Base-by-base conservation (phyloP, 768 basidiomycete genomes). In the Cantharellus cinnabarinus region DNA sequence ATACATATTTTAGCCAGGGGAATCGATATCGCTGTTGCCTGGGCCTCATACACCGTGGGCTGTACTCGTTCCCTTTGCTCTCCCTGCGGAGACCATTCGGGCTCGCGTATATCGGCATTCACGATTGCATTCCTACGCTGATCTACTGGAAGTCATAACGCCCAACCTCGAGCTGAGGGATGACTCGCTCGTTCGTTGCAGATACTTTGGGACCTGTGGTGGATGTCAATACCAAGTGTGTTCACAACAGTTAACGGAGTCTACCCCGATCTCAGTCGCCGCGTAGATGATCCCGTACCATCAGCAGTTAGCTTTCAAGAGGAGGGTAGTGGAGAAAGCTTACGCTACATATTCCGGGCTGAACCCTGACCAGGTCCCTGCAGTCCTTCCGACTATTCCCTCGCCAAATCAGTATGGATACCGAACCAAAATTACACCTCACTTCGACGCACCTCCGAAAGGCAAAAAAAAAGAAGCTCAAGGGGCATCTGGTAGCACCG, bases 351-450 rank as follows among this genome's bases (percentile, higher is more conserved):
- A 84, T 66, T 87, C 87, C 3, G 70, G 77, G 77, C 73, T 95
- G 0, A 69, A 78, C 2, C 66, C 74, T 2, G 67, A 75, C 0
- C 68, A 72, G 0, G 71, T 94, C 1, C 91, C 94, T 4, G 57
- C 68, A 0, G 80, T 90, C 20, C 75, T 76, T 42, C 70, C 80
- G 0, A 95, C 91, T 0, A 80, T 90, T 4, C 77, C 80, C n/a
- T 90, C 88, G 0, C 95, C 94, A 0, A 73, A 87, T 55, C 81
- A 93, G 58, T 97, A 94, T 68, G 79, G 76, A 57, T 99, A 99
- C 68, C 80, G 94, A 40, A 99, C 95, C 2, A 99, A 99, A 71
- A 82, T 99, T 58, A 97, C 95, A 0, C 95, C 95, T 0, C 95
- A 99, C 68, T 98, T 98, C 62, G 87, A 91, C 34, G 77, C 81